Conservation (phyloP, 2,329 filamentous ascomycete genomes). For the Chrysoporthe cubensis region DNA sequence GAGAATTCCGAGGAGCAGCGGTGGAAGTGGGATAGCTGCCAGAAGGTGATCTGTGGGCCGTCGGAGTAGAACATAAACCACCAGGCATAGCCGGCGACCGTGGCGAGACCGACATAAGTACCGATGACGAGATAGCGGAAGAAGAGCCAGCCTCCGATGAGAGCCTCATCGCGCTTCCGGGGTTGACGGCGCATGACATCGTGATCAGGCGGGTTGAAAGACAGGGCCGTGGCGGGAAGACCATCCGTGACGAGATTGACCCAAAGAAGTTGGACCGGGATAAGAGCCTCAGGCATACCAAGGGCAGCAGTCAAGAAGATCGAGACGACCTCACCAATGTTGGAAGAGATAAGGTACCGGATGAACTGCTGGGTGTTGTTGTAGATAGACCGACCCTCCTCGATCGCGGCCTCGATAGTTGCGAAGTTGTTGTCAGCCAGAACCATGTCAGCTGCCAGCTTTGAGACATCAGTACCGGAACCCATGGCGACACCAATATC, state of each 20-base stretch:
- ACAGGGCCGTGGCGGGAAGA: constrained; percentile 91
- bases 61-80: constrained; percentile 97
- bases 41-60: constrained; percentile 90
- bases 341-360: constrained; percentile 97
- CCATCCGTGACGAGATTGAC: constrained; percentile 98
- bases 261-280: constrained; percentile 97
- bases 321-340: constrained; percentile 98
- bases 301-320: constrained; percentile 97
- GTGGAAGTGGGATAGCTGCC: constrained; percentile 91
- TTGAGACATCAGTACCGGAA: constrained; percentile 94
- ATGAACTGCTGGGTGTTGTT: constrained; percentile 99
- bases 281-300: constrained; percentile 96
- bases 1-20: constrained; percentile 84
- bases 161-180: constrained; percentile 86
- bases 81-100: constrained; percentile 98
- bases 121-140: constrained; percentile 97
- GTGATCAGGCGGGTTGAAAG: constrained; percentile 98
- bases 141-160: constrained; percentile 95
- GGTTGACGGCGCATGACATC: constrained; percentile 96
- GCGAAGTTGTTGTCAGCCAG: constrained; percentile 98
- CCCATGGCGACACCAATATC: constrained; percentile 99
- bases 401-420: constrained; percentile 93
- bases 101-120: constrained; percentile 91
- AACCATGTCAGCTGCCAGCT: constrained; percentile 97
- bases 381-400: constrained; percentile 97